Conservation (phyloP, 177 flowering plant species). For the Vitis hybrid region DNA sequence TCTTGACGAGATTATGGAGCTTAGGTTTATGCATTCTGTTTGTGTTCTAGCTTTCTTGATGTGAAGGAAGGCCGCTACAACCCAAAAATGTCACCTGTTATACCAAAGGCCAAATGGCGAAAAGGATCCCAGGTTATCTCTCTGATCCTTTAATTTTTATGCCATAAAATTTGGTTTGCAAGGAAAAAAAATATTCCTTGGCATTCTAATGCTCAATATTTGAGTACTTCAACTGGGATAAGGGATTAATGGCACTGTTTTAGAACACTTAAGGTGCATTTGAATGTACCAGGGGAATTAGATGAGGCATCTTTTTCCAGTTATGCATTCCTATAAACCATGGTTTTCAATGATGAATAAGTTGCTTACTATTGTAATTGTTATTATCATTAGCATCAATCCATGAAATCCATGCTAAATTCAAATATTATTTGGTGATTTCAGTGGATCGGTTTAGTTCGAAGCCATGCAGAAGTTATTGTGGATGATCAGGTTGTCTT, state of each 20-base stretch:
- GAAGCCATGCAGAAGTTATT: constrained; percentile 67
- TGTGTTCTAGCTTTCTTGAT: constrained; percentile 70
- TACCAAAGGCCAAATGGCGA: constrained; percentile 80
- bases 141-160: not conserved
- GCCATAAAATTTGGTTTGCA: not conserved
- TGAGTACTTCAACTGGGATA: not conserved
- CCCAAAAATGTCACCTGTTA: constrained; percentile 79
- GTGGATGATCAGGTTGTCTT: constrained; percentile 66
- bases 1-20: not conserved
- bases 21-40: constrained; percentile 11
- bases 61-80: constrained; percentile 70
- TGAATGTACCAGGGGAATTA: not conserved
- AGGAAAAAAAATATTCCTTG: not conserved
- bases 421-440: constrained; percentile 7
- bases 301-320: not conserved
- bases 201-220: not conserved
- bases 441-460: constrained; percentile 80
- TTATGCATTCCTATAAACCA: not conserved
- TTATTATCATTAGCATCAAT: not conserved
- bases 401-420: not conserved
- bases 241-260: not conserved
- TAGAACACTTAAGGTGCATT: not conserved
- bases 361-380: not conserved
- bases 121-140: constrained; percentile 90
- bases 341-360: not conserved